Conservation (phyloP, 768 basidiomycete species). For the Serendipita sp. region DNA sequence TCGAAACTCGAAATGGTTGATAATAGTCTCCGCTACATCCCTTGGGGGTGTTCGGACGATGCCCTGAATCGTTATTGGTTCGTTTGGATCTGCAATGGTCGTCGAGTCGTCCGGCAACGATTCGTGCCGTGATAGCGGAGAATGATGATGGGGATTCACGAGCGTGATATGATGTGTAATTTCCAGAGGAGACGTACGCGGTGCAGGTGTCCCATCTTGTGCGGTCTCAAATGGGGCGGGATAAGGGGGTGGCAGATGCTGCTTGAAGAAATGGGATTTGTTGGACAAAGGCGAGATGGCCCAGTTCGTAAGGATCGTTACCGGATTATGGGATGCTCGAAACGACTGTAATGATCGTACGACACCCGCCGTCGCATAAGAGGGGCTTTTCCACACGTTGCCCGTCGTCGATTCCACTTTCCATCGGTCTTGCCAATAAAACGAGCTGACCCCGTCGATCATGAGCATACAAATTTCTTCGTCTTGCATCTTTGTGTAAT, state of each 20-base stretch:
- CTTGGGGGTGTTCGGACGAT: neutral
- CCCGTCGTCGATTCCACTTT: slow-evolving; percentile 29
- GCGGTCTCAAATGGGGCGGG: slow-evolving; percentile 21
- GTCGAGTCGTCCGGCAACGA: neutral
- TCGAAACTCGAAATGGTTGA: neutral
- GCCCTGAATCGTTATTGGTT: neutral
- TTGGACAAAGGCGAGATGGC: slow-evolving; percentile 25
- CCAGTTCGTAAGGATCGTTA: slow-evolving; percentile 50
- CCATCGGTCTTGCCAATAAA: slow-evolving; percentile 66
- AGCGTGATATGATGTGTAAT: slow-evolving; percentile 5
- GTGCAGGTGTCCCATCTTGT: neutral
- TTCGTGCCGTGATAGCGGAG: neutral
- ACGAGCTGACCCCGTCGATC: slow-evolving; percentile 62
- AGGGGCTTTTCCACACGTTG: slow-evolving; percentile 13
- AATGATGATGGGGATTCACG: neutral
- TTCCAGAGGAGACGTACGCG: neutral
- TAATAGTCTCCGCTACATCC: neutral
- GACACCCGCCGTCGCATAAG: slow-evolving; percentile 30
- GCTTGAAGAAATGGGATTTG: slow-evolving; percentile 27
- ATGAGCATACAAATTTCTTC: slow-evolving; percentile 49
- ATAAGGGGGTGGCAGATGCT: slow-evolving; percentile 33
- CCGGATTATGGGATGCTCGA: slow-evolving; percentile 32
- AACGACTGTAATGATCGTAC: slow-evolving; percentile 33
- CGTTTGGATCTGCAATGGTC: neutral
- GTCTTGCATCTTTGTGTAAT: slow-evolving; percentile 31